Base-by-base conservation (phyloP, 192 early-diverging fungal genomes). In the Podila verticillata region DNA sequence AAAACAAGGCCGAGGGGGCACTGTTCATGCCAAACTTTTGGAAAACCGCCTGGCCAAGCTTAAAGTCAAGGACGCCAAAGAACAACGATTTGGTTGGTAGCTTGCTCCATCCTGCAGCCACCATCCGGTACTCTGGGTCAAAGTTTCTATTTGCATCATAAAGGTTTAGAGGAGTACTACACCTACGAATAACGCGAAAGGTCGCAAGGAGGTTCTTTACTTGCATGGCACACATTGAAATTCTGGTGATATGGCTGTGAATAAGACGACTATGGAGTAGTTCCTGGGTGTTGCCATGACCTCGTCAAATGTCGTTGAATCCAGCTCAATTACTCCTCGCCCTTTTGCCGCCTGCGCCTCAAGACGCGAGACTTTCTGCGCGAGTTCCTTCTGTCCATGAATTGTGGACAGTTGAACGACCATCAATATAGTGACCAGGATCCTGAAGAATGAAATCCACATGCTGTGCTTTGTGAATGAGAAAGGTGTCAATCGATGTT, bases 221-320 rank as follows among this genome's bases (percentile, higher is more conserved):
- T 83, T 88, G 89, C 94, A 95, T 24, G 92, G 92, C n/a, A 63
- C 66, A 68, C 94, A 95, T 28, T 89, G 75, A 75, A 91, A 88
- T 58, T 89, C 84, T 4, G 84, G 71, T 13, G 83, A 84, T 12
- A 90, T 64, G 8, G 94, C 91, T 26, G 94, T 94, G 29, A 95
- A 77, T 19, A 92, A 65, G 19, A 92, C 82, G 49, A 91, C 84
- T 32, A 93, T 56, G 22, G 90, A 88, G 73, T 91, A 95, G 78
- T 93, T 90, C 15, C 94, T 64, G 15, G 92, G 93, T 59, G 68
- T 82, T 47, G 89, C 85, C 9, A 89, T 86, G 31, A 85, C 75
- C n/a, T 90, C 72, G 6, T 84, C 82, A 68, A 90, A 95, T 28
- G 83, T 75, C 10, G 81, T 63, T 20, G 88, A 84, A 77, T 90